These are phyloP conservation scores for Suillus subaureus DNA, from an alignment of 768 basidiomycete species.

Conservation along the genomic window DNA sequence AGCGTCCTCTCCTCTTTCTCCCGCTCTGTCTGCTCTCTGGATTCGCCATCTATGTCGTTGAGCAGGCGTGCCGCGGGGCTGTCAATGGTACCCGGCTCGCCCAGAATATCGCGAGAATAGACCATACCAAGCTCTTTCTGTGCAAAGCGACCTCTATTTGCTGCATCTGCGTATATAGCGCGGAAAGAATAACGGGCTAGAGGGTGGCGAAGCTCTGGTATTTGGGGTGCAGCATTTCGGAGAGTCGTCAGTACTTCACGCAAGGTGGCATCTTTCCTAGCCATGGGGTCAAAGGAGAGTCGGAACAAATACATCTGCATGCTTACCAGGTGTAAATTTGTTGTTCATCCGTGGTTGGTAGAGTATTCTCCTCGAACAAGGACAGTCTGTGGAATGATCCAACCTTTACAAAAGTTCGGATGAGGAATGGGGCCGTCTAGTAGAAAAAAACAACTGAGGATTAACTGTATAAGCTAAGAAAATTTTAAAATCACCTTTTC, in stretches of 20 bases:
- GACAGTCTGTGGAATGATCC: constrained; percentile 73
- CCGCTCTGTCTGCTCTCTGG: constrained; percentile 39
- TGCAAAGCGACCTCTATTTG: constrained; percentile 68
- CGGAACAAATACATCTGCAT: not conserved
- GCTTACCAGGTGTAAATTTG: constrained; percentile 80
- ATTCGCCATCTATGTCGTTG: constrained; percentile 46
- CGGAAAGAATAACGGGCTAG: constrained; percentile 82
- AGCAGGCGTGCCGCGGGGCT: constrained; percentile 61
- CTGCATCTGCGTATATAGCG: constrained; percentile 75
- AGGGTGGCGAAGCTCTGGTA: constrained; percentile 77
- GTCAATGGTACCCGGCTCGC: constrained; percentile 69
- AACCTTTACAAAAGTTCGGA: constrained; percentile 81
- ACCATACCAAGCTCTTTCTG: constrained; percentile 83
- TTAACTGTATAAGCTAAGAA: not conserved
- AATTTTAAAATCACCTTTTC: constrained; percentile 48
- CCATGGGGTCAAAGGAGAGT: not conserved
- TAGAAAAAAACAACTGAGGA: constrained; percentile 1
- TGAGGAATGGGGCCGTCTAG: constrained; percentile 80
- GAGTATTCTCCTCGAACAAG: constrained; percentile 75
- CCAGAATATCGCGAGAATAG: constrained; percentile 83
- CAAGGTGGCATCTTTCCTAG: constrained; percentile 82
- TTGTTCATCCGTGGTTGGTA: constrained; percentile 80
- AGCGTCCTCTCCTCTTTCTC: constrained; percentile 70
- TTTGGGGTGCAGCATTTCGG: constrained; percentile 67
- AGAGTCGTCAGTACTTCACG: constrained; percentile 79